Evolutionary conservation across 1,139 yeast species (phyloP), one percentile per base, ranked within the genome.

Genomic region (Nakaseomyces glabratus): DNA sequence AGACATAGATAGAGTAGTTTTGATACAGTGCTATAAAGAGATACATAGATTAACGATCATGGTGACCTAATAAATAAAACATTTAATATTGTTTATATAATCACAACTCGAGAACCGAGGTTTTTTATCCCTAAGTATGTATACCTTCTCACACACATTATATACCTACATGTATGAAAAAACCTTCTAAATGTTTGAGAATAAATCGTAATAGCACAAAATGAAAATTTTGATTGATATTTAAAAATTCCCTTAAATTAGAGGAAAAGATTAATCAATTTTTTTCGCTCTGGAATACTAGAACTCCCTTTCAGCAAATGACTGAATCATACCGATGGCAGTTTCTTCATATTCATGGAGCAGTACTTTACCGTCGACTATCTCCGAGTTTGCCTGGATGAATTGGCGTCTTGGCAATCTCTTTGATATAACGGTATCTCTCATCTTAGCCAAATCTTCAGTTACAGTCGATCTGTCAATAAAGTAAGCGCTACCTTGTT

Each of bases 341-440:
- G 76, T 66, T 52, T 82, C 88, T 15, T 74, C 80, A 49, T 85
- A 85, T 52, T 82, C 93, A 41, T 65, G 67, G 21, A 82, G 68
- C 28, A 61, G 68, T 23, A 82, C 75, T n/a, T 51, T 47, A 11
- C 54, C 61, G 10, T 57, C 65, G 6, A 55, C 51, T 28, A 71
- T 42, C 18, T 61, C 51, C 4, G 47, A 41, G 58, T 85, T 85
- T 22, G 85, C 84, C 61, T 85, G 95, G 39, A 85, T 75, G 49
- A 80, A 71, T 56, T 82, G 93, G 57, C 77, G 79, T 55, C 95
- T 71, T 42, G 95, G 93, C 44, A 77, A 65, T 60, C 84, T 82
- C 56, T 82, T 79, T 36, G 64, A 63, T 43, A 84, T 62, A 13
- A 85, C 86, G 30, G 69, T 64, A 38, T 76, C 78, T 60, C 95